Base-by-base conservation (phyloP, 2,329 filamentous ascomycete species). In the Ophiostoma triangulosporum region DNA sequence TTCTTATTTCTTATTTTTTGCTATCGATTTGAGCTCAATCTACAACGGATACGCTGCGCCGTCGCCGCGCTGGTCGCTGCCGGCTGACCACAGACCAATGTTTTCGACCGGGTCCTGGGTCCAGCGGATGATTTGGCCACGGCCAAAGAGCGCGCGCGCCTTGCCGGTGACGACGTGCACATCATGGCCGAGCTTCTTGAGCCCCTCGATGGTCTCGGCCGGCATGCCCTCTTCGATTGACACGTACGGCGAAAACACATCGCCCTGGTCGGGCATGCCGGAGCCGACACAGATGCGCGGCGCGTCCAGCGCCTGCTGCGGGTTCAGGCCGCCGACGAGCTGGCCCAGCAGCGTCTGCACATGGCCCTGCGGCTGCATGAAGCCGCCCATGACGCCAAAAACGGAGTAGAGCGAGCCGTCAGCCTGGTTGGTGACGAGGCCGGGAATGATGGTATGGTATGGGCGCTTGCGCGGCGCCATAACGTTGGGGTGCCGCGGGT, bases 391-490 rank as follows among this genome's bases (percentile, higher is more conserved):
- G 56, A 97, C 91, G 52, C 93, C 93, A 62, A 91, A 96, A 0
- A 95, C 86, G 4, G 81, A 85, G 66, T 95, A 87, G 54, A 97
- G 70, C 49, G 78, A 83, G 26, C 80, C 79, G 61, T 94, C 88
- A 4, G 71, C 70, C 17, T 79, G 65, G 60, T 93, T 88, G 0
- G 93, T 97, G 17, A 91, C 81, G 66, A 97, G 77, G 0, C 86
- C 91, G 0, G 93, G 91, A 62, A 98, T 98, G 66, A 98, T 97
- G 52, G 93, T 98, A 68, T 97, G 93, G 69, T 97, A 98, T 0
- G 93, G 93, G 46, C 93, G 71, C 72, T 97, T 97, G 32, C 82
- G 73, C 0, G 89, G 87, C 7, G 80, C 86, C 14, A 95, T 73
- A 20, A 75, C 76, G 64, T 97, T 97, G 1, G 90, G 88, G 63